Conservation (phyloP, 2,329 filamentous ascomycete genomes). For the Fusarium mundagurra region DNA sequence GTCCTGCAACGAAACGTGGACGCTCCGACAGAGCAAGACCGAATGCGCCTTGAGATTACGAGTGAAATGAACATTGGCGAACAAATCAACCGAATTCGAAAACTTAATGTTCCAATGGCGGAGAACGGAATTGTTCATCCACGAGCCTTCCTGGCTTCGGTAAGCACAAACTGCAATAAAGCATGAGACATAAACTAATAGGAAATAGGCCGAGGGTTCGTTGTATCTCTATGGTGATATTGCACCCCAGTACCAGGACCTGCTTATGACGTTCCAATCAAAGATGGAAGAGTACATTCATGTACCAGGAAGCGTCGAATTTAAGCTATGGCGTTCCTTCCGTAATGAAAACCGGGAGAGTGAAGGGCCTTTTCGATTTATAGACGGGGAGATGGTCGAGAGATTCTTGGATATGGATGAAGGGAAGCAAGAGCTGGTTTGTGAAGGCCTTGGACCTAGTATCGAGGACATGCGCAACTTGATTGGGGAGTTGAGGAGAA, state of each 20-base stretch:
- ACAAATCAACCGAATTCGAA: conserved; percentile 89
- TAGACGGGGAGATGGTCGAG: conserved; percentile 93
- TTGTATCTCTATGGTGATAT: conserved; percentile 92
- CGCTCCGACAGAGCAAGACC: conserved; percentile 80
- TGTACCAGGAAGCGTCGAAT: conserved; percentile 78
- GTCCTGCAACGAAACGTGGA: conserved; percentile 79
- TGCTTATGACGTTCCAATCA: conserved; percentile 83
- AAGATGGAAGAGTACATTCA: conserved; percentile 73
- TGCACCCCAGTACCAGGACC: conserved; percentile 74
- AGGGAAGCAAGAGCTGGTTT: conserved; percentile 62
- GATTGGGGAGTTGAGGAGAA: conserved; percentile 69
- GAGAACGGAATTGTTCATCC: conserved; percentile 77
- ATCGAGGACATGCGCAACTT: conserved; percentile 70
- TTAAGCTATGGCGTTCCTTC: conserved; percentile 84
- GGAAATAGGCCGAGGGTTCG: conserved; percentile 79
- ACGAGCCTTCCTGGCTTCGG: conserved; percentile 87
- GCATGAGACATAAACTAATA: conserved; percentile 17
- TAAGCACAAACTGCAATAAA: conserved; percentile 55
- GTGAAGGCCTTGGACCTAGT: conserved; percentile 66
- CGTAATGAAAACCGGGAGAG: conserved; percentile 77
- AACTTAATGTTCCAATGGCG: conserved; percentile 73
- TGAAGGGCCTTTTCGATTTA: conserved; percentile 83
- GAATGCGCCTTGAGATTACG: conserved; percentile 74
- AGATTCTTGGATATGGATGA: conserved; percentile 79
- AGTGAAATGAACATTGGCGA: conserved; percentile 90